A percentile compares a stretch with the other conserved stretches of the same genome.
phyloP scores from a whole-genome alignment of 768 basidiomycete genomes.

The Lactarius trivialis region DNA sequence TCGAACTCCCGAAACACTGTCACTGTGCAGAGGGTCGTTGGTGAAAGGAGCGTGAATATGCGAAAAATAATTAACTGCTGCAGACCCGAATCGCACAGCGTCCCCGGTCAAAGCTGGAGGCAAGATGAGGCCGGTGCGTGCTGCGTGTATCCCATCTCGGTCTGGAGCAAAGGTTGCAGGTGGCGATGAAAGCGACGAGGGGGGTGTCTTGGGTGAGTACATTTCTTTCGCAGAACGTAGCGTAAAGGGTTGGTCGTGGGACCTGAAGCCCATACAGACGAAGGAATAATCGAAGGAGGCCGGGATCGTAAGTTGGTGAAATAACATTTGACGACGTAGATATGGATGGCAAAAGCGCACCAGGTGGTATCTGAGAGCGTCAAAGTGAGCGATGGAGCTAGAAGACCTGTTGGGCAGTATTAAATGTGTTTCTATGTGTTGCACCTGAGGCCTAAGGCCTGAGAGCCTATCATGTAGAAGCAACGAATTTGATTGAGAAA shows the following conservation, averaged over 20 bases:
- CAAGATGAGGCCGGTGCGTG: neutral
- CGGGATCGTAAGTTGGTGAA: neutral
- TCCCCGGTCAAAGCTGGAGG: neutral
- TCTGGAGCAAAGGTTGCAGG: neutral
- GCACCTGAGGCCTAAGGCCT: neutral
- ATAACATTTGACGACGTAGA: neutral
- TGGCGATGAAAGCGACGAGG: neutral
- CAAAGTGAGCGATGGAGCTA: neutral
- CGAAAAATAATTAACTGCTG: no score
- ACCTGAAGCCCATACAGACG: neutral
- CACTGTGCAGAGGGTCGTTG: neutral
- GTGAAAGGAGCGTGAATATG: neutral
- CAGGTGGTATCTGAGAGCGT: constrained; percentile 9
- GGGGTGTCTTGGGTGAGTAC: neutral
- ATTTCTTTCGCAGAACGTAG: neutral
- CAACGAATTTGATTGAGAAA: neutral
- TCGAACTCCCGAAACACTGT: neutral
- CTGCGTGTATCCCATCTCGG: neutral
- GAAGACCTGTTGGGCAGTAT: no score
- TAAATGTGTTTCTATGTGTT: neutral
- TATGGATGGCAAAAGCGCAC: neutral
- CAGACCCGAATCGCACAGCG: no score
- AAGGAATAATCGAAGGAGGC: neutral
- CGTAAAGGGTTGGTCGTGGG: neutral
- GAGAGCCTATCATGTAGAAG: neutral